phyloP scores from a whole-genome alignment of 345 rosid genomes.

The Mallotus nudiflorus region DNA sequence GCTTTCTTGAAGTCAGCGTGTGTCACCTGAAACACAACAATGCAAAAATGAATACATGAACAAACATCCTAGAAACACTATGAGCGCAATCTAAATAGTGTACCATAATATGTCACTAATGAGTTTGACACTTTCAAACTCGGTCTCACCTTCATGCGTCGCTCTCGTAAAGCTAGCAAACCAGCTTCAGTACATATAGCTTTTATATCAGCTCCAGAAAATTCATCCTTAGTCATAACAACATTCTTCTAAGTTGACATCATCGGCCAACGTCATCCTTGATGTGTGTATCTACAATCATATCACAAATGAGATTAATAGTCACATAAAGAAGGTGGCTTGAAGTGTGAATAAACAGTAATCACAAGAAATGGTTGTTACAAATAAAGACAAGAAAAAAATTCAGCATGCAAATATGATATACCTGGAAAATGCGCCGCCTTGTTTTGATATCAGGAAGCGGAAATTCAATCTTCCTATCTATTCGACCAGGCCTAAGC shows the following conservation, averaged over 20 bases:
- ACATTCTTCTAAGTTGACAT: constrained; percentile 97
- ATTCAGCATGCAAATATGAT: neutral
- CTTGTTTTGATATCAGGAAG: constrained; percentile 99
- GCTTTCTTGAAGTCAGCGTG: constrained; percentile 93
- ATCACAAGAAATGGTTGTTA: too few relatives aligned
- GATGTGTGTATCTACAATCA: constrained; percentile 80
- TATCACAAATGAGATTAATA: neutral
- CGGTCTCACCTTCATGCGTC: constrained; percentile 84
- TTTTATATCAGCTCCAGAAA: constrained; percentile 97
- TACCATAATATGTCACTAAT: too few relatives aligned
- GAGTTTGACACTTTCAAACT: neutral
- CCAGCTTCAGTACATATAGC: constrained; percentile 99
- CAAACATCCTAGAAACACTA: neutral
- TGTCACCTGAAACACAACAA: constrained; percentile 54
- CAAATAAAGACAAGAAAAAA: neutral
- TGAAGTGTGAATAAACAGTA: too few relatives aligned
- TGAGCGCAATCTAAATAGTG: neutral
- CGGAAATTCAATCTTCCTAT: constrained; percentile 95
- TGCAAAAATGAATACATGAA: neutral
- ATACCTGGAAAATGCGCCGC: constrained; percentile 95
- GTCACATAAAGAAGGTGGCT: neutral
- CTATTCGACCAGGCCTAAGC: constrained; percentile 94
- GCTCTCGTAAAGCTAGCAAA: constrained; percentile 89
- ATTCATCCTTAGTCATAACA: constrained; percentile 97
- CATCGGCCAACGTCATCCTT: constrained; percentile 94